Evolutionary conservation across 352 stramenopile genomes (phyloP), one percentile per base, ranked within the genome.

Genomic region (Blastocystis sp.): DNA sequence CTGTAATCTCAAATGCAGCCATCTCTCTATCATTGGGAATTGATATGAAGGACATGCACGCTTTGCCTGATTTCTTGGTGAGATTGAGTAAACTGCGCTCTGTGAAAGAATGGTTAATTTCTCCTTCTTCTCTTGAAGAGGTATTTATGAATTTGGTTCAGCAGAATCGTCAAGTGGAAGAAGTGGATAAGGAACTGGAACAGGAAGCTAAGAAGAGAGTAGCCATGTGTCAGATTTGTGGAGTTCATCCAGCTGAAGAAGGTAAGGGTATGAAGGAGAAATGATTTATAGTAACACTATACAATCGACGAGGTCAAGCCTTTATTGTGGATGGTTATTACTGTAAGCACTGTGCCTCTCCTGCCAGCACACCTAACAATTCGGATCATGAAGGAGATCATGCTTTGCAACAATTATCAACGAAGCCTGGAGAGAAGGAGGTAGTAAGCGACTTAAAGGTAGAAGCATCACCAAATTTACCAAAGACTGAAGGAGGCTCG

Each of bases 61-160:
- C 54, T 48, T n/a, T 77, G 66, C 66, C 66, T 6, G 11, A 30
- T 17, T 77, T 77, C 66, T 15, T 77, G 37, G 54, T 24, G 66
- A 48, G 53, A 27, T 27, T 77, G 30, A 53, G 54, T 35, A 54
- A 48, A 24, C 53, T 40, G 37, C 1, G 3, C 7, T 77, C 37
- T 48, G 54, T 48, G 37, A 77, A 77, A 48, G 66, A 77, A 48
- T 77, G 66, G 66, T 7, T 77, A 35, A 77, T 77, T 48, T 51
- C 24, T 77, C 66, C 66, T 22, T 77, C 66, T 27, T 57, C 24
- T 53, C 17, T 77, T 24, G 35, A 77, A 40, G 66, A 77, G 37
- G 66, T 77, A 48, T 77, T 77, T 22, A 51, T 77, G 27, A 77
- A 77, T 27, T 40, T 77, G 6, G 66, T 77, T 7, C 37, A 30